phyloP scores from a whole-genome alignment of 805 yeast genomes.

The Teunomyces cretensis region DNA sequence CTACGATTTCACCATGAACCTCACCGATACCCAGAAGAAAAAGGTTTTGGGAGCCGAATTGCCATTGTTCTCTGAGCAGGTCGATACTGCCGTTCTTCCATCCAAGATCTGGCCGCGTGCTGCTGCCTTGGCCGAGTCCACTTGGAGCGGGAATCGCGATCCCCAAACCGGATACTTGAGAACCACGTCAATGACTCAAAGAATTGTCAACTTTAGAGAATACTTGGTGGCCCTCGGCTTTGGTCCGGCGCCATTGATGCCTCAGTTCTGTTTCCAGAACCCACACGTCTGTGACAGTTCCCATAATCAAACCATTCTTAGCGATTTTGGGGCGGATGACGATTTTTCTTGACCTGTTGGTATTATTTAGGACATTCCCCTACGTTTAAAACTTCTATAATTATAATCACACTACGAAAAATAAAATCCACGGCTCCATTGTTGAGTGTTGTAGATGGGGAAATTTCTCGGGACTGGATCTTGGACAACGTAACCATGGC shows the following conservation, averaged over 20 bases:
- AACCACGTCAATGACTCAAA: constrained; percentile 27
- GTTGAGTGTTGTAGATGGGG: too few species aligned
- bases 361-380: too few species aligned
- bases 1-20: constrained; percentile 30
- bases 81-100: constrained; percentile 30
- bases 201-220: constrained; percentile 40
- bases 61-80: constrained; percentile 41
- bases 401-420: too few species aligned
- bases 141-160: constrained; percentile 42
- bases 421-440: too few species aligned
- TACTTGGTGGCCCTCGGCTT: constrained; percentile 35
- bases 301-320: constrained; percentile 7
- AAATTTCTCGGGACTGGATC: too few species aligned
- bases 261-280: constrained; percentile 33
- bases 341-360: background rate
- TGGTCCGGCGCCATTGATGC: constrained; percentile 34
- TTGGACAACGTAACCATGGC: too few species aligned
- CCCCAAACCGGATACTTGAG: constrained; percentile 24
- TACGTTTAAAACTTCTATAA: too few species aligned
- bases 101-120: constrained; percentile 40
- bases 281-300: constrained; percentile 39
- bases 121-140: constrained; percentile 41
- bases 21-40: constrained; percentile 25
- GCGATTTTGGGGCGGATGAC: background rate
- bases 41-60: constrained; percentile 41